Base-by-base conservation (phyloP, 2,329 filamentous ascomycete species). In the Coniosporium tulheliwenetii region DNA sequence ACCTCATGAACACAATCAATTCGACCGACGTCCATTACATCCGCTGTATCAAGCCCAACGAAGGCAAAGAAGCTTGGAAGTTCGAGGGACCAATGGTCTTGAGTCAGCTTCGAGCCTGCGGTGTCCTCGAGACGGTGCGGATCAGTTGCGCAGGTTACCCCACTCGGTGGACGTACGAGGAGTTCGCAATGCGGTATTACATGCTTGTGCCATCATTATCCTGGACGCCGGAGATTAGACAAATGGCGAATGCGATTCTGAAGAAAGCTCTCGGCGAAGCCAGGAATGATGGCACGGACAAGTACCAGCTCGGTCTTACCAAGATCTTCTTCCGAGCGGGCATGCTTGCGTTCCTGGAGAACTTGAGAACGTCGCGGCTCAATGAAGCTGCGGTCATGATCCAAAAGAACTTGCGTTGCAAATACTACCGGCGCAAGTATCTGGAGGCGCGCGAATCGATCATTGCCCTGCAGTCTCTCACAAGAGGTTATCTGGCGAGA, bases 321-420 rank as follows among this genome's bases (percentile, higher is more conserved):
- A 98, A 98, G 68, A 95, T 98, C 57, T 98, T 98, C 68, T 98
- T 98, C 77, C 82, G 91, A 45, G 91, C 91, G 42, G 91, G 91
- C 61, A 98, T 98, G 91, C 79, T 98, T 52, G 91, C 91, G 5
- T 95, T 95, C 66, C 69, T 98, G 39, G 91, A 98, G 64, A 95
- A 95, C 50, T 71, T 95, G 48, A 79, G 91, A 44, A 95, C 91
- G 10, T 85, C 73, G 48, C 79, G 87, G 44, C 72, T 98, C 56
- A 96, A 93, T 57, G 83, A 86, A 49, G 93, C 87, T 50, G 91
- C 91, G 10, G 84, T 93, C 51, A 83, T 98, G 78, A 98, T 98
- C 42, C 91, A 98, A 63, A 98, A 98, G 78, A 98, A 98, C 56
- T 66, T 98, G 42, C 82, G 79, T 48, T 86, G 85, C 59, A 94